phyloP scores from a whole-genome alignment of 2,329 filamentous ascomycete genomes.

The Sclerotinia sclerotiorum region DNA sequence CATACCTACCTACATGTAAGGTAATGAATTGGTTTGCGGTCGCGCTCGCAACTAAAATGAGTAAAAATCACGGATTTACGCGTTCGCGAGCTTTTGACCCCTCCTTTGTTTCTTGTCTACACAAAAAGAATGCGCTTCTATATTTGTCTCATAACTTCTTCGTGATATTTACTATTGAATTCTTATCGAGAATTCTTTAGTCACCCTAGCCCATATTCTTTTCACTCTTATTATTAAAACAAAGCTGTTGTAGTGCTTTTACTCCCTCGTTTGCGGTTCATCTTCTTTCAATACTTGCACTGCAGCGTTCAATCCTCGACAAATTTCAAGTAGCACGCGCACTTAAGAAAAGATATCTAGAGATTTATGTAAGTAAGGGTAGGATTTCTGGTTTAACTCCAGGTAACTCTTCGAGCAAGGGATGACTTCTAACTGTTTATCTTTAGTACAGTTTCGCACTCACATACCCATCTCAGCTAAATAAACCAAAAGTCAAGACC shows the following conservation, averaged over 20 bases:
- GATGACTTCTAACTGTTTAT: background rate
- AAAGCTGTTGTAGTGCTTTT: background rate
- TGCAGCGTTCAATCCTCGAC: background rate
- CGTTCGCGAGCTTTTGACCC: background rate
- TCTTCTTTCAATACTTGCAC: no score
- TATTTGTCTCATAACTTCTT: background rate
- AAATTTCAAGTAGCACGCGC: background rate
- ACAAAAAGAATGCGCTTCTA: background rate
- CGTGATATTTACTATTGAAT: background rate
- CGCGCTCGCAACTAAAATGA: background rate
- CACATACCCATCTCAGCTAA: background rate
- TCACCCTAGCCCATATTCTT: background rate
- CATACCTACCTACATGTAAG: background rate
- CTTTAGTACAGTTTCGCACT: background rate
- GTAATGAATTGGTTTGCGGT: background rate
- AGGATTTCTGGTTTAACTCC: no score
- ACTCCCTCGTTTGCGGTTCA: background rate
- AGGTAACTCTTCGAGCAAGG: background rate
- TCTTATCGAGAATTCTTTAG: background rate
- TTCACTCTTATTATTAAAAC: background rate
- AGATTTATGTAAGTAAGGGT: background rate
- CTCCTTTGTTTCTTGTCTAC: background rate
- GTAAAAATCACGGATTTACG: conserved; percentile 5
- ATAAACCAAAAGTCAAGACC: background rate
- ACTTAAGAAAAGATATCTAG: background rate